Base-by-base conservation (phyloP, 352 stramenopile species). In the Phytophthora citrophthora region DNA sequence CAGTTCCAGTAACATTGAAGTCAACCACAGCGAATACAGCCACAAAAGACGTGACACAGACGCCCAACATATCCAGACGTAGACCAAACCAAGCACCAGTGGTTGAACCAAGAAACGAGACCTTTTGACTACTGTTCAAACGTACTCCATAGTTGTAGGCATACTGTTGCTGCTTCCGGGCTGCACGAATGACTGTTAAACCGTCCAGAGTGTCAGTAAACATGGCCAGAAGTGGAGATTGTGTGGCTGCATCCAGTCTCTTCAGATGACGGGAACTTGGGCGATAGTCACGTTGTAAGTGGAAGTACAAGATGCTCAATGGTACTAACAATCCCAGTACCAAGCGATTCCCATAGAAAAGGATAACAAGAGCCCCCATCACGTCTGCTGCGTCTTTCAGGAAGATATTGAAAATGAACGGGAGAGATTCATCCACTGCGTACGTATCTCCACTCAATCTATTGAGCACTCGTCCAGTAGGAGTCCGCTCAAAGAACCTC, bases 341-440 rank as follows among this genome's bases (percentile, higher is more conserved):
- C 15, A 90, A 77, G 29, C 74, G 76, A 56, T 93, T 96, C 12
- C 82, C 82, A 43, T 90, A 92, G 15, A 91, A 86, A 9, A 97
- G 76, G 39, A 97, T 90, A 0, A 70, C 76, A 26, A 95, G 78
- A 2, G 87, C 77, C 0, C 88, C 90, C 4, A 81, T 20, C 5
- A 97, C 72, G 10, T 91, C 86, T 1, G 85, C 77, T 11, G 82
- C 61, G 62, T 97, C 88, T 34, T 90, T 92, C 11, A 97, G 62
- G 46, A 95, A 94, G 34, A 96, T 85, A 56, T 97, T 97, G 48
- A 97, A 73, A 41, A 89, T 88, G 48, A 97, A 97, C 6, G 91
- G 90, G 12, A 97, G 66, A 13, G 84, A 91, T 59, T 96, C 87
- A 65, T 97, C 90, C 7, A 97, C 76, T 3, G 79, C 70, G 51